phyloP scores from a whole-genome alignment of 768 basidiomycete genomes.

The Gloeopeniophorella convolvens region DNA sequence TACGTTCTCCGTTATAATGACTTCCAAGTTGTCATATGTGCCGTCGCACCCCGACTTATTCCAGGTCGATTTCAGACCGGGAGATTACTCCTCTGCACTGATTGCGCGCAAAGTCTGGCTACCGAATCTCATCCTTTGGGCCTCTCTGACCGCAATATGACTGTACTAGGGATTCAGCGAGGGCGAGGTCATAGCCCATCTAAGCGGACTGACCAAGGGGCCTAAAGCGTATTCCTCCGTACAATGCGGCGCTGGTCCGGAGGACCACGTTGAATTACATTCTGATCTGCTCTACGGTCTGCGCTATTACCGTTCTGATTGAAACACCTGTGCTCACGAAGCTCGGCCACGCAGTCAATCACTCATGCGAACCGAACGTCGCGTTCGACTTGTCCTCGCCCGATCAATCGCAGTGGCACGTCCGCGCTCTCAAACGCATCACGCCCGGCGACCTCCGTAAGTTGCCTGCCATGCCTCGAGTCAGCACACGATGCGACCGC shows the following conservation, averaged over 20 bases:
- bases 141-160: neutral
- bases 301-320: constrained; percentile 17
- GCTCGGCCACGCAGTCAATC: constrained; percentile 39
- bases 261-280: constrained; percentile 51
- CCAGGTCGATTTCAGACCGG: constrained; percentile 33
- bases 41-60: constrained; percentile 32
- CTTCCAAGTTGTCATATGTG: constrained; percentile 18
- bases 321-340: neutral
- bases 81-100: constrained; percentile 33
- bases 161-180: constrained; percentile 30
- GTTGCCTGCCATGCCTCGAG: constrained; percentile 28
- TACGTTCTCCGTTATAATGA: too few species aligned
- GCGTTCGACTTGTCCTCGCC: constrained; percentile 44
- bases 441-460: constrained; percentile 33
- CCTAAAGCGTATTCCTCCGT: constrained; percentile 45
- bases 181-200: constrained; percentile 32
- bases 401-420: constrained; percentile 40
- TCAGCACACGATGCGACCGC: neutral
- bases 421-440: constrained; percentile 40
- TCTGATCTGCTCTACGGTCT: constrained; percentile 54
- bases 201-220: constrained; percentile 30
- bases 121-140: neutral
- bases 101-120: constrained; percentile 30
- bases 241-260: constrained; percentile 40
- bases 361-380: constrained; percentile 56